Evolutionary conservation across 2,329 filamentous ascomycete species (phyloP).

Genomic region (Sarocladiaceae sp.): DNA sequence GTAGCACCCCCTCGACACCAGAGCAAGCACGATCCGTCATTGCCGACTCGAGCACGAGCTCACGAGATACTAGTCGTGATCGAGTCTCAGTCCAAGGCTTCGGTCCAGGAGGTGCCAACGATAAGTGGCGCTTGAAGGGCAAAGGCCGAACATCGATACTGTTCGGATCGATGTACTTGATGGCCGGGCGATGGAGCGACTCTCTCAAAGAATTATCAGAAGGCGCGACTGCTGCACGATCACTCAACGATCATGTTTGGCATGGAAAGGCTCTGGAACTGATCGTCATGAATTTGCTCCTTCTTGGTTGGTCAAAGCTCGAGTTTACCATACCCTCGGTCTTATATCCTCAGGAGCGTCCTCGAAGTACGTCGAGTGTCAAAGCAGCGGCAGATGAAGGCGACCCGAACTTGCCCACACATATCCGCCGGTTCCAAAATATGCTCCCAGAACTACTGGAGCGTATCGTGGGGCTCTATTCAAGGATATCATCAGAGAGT

Average conservation of each 20-base stretch:
- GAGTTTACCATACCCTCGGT: conserved; percentile 73
- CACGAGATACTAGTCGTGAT: conserved; percentile 49
- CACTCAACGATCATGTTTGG: conserved; percentile 90
- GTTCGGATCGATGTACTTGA: conserved; percentile 80
- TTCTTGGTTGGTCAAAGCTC: conserved; percentile 79
- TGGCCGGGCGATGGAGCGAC: conserved; percentile 86
- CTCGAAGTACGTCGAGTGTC: conserved; percentile 27
- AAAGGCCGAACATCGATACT: conserved; percentile 76
- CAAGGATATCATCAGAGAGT: conserved; percentile 64
- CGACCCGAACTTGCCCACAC: conserved; percentile 44
- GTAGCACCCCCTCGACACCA: conserved; percentile 29
- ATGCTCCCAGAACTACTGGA: conserved; percentile 71
- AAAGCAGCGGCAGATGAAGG: conserved; percentile 23
- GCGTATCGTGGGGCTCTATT: conserved; percentile 70
- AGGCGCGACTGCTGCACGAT: conserved; percentile 70
- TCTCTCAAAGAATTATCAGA: conserved; percentile 80
- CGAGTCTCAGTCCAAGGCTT: conserved; percentile 68
- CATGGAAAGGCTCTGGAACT: conserved; percentile 92
- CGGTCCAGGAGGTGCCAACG: conserved; percentile 64
- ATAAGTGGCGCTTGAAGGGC: conserved; percentile 75
- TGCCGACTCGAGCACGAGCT: conserved; percentile 27
- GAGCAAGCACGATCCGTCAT: conserved; percentile 23
- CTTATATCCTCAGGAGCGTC: conserved; percentile 46
- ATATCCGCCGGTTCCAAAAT: conserved; percentile 49
- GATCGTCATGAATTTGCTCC: conserved; percentile 74